Conservation (phyloP, 495 filamentous ascomycete species). For the Aspergillus affinis region DNA sequence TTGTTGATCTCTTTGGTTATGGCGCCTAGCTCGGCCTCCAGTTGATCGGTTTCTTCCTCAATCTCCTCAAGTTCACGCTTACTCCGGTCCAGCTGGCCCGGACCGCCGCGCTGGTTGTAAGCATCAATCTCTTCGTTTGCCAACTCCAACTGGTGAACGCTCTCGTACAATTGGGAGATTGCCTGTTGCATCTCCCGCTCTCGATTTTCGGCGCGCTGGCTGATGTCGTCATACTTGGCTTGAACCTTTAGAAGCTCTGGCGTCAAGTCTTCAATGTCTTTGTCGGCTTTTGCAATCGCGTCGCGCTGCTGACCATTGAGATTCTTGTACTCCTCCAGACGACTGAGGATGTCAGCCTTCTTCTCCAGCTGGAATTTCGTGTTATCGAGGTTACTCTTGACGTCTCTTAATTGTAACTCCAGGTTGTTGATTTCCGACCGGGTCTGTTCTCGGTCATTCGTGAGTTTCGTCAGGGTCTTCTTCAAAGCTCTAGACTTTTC, state of each 20-base stretch:
- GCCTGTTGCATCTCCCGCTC: slow-evolving; percentile 74
- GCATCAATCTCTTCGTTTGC: slow-evolving; percentile 74
- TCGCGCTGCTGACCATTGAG: slow-evolving; percentile 67
- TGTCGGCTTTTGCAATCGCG: slow-evolving; percentile 62
- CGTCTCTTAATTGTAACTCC: slow-evolving; percentile 70
- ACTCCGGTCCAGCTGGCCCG: slow-evolving; percentile 65
- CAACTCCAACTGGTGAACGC: slow-evolving; percentile 70
- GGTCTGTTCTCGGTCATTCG: slow-evolving; percentile 67
- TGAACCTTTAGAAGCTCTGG: slow-evolving; percentile 75
- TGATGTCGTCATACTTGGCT: slow-evolving; percentile 70
- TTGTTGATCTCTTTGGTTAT: slow-evolving; percentile 71
- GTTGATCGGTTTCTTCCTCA: slow-evolving; percentile 60
- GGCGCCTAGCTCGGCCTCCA: slow-evolving; percentile 65
- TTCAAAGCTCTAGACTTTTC: slow-evolving; percentile 66
- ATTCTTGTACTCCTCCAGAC: slow-evolving; percentile 70
- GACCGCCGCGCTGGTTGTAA: slow-evolving; percentile 76
- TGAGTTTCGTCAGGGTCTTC: slow-evolving; percentile 60
- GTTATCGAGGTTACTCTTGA: slow-evolving; percentile 65
- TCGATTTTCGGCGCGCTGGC: slow-evolving; percentile 64
- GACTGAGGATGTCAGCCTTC: slow-evolving; percentile 62
- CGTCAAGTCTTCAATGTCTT: slow-evolving; percentile 64
- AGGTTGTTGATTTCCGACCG: slow-evolving; percentile 63
- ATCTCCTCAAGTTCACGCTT: slow-evolving; percentile 66
- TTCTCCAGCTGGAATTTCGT: slow-evolving; percentile 74
- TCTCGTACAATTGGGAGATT: slow-evolving; percentile 67